phyloP scores from a whole-genome alignment of 2,329 filamentous ascomycete species.

The Penicillium sclerotigenum region DNA sequence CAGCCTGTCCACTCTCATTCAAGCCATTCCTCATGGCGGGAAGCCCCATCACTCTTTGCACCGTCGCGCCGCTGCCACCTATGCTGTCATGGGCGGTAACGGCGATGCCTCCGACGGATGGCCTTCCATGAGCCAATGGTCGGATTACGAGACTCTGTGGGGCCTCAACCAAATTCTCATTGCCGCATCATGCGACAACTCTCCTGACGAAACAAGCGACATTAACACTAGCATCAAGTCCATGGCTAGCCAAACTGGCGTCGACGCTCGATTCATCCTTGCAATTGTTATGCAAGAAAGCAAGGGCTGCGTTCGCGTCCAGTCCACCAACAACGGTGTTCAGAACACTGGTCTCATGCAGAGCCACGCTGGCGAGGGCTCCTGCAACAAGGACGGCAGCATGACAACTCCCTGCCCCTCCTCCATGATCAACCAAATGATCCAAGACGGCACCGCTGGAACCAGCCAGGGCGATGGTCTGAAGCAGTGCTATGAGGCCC shows the following conservation, averaged over 20 bases:
- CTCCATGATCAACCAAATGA: constrained; percentile 37
- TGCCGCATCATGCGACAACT: constrained; percentile 20
- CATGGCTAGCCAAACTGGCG: constrained; percentile 27
- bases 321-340: constrained; percentile 42
- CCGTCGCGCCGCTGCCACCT: constrained; percentile 17
- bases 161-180: constrained; percentile 15
- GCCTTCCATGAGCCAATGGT: constrained; percentile 24
- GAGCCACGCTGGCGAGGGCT: constrained; percentile 27
- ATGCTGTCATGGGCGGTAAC: constrained; percentile 21
- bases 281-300: constrained; percentile 48
- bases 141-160: constrained; percentile 24
- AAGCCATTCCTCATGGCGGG: constrained; percentile 14
- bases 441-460: constrained; percentile 40
- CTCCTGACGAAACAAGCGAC: constrained; percentile 27
- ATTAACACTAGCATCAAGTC: constrained; percentile 36
- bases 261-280: constrained; percentile 46
- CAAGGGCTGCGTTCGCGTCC: constrained; percentile 45
- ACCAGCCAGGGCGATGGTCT: constrained; percentile 37
- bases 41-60: constrained; percentile 13
- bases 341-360: constrained; percentile 44
- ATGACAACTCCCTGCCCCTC: constrained; percentile 26
- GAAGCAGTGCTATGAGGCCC: constrained; percentile 30
- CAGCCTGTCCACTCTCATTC: constrained; percentile 29
- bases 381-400: constrained; percentile 35
- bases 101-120: constrained; percentile 25